Evolutionary conservation across 176 grass and related monocot species (phyloP).

Genomic region (Avena eriantha): DNA sequence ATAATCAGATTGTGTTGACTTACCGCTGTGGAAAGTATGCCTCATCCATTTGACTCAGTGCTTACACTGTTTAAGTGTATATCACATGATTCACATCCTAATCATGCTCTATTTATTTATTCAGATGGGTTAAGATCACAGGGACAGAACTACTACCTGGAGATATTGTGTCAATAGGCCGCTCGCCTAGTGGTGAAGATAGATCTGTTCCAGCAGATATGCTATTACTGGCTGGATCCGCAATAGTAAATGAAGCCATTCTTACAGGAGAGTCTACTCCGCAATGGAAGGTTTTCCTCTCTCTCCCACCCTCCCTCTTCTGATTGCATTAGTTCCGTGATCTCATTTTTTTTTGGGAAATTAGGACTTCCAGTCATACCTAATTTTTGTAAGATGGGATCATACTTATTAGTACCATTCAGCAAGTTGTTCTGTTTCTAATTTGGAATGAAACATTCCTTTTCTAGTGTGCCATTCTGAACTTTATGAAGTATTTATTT

Average conservation of each 20-base stretch:
- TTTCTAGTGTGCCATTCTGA: no score
- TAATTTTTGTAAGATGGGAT: background rate
- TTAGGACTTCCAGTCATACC: constrained; percentile 7
- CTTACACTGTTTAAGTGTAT: constrained; percentile 37
- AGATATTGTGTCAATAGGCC: constrained; percentile 94
- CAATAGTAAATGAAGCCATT: constrained; percentile 98
- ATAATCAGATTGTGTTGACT: constrained; percentile 82
- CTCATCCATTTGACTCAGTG: constrained; percentile 41
- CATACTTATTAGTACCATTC: no score
- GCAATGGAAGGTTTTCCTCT: constrained; percentile 86
- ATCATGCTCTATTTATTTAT: constrained; percentile 42
- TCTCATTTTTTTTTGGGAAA: background rate
- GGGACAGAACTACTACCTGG: constrained; percentile 95
- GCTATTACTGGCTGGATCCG: constrained; percentile 86
- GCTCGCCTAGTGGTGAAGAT: constrained; percentile 80
- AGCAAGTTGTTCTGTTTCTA: no score
- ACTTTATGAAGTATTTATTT: no score
- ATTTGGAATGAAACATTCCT: no score
- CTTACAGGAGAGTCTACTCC: constrained; percentile 99
- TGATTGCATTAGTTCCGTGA: background rate
- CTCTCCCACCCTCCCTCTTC: background rate
- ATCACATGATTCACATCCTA: constrained; percentile 33
- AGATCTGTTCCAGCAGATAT: constrained; percentile 98
- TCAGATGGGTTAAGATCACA: constrained; percentile 88
- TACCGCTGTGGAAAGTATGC: constrained; percentile 91